Base-by-base conservation (phyloP, 441 rosid species). In the Jatropha podagrica region DNA sequence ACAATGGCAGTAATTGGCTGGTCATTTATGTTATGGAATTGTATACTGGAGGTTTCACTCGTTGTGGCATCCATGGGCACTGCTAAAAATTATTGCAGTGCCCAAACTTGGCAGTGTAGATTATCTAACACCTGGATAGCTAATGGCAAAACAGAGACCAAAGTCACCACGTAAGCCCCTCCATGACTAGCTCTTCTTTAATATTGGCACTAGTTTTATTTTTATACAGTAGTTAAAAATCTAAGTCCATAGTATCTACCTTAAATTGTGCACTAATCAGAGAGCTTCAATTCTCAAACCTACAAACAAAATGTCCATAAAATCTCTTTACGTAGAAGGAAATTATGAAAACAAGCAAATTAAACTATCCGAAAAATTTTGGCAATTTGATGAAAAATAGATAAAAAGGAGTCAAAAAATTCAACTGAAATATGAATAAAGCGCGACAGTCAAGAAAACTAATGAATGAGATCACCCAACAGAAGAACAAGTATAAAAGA, bases 51-150 rank as follows among this genome's bases (percentile, higher is more conserved):
- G 63, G 92, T 87, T 83, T 87, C 92, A 72, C 97, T 91, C 5
- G 92, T 77, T 40, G 96, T 87, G 85, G 98, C 90, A 81, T 96
- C 99, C 98, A 94, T 94, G 84, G 90, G 90, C 97, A 93, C 90
- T 83, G 89, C 91, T 83, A 73, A 68, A 73, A 68, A 54, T 27
- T 55, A 78, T 77, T 73, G 85, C 86, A 88, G 92, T 87, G 96
- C 92, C 86, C 88, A 81, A 86, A 81, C 63, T 80, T 77, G 68
- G 75, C 84, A 81, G 77, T 66, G 27, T 42, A 81, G 49, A 67
- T 60, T 76, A 72, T 77, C 69, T 80, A 81, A 85, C 74, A 78
- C 78, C 97, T 83, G 80, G 65, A 78, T 62, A 69, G 51, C 58
- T 59, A 23, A 59, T 55, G 69, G 65, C 59, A 41, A 48, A 61